Percentiles rank a stretch among this genome's conserved stretches.
phyloP scores from a whole-genome alignment of 2,329 filamentous ascomycete species.

The Pseudophaeomoniella oleicola region DNA sequence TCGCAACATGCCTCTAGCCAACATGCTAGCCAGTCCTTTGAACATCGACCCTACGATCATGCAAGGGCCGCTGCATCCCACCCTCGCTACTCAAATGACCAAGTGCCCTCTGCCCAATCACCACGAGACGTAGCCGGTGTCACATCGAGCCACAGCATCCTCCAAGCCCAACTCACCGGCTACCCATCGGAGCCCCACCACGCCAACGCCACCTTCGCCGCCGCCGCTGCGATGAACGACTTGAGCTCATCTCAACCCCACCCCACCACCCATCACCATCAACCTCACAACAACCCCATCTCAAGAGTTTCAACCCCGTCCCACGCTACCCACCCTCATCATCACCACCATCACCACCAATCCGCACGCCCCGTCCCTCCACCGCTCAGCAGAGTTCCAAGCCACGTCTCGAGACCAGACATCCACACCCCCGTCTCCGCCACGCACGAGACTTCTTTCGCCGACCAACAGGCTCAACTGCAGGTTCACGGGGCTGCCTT shows the following conservation, averaged over 20 bases:
- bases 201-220: neutral
- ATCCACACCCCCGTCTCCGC: neutral
- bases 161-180: neutral
- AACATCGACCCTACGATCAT: neutral
- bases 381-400: neutral
- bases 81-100: neutral
- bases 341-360: too few species aligned
- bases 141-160: neutral
- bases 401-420: neutral
- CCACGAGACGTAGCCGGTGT: neutral
- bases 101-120: too few species aligned
- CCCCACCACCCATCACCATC: neutral
- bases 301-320: neutral
- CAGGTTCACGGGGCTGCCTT: conserved; percentile 2
- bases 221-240: neutral
- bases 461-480: neutral
- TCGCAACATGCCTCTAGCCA: neutral
- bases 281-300: neutral
- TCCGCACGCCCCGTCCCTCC: too few species aligned
- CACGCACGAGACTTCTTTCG: neutral
- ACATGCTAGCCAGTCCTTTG: neutral
- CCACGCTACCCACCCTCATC: neutral
- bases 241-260: neutral
- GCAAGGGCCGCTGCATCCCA: too few species aligned
- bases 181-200: neutral